Evolutionary conservation across 371 early-diverging fungal species (phyloP), one percentile per base, ranked within the genome.

Genomic region (Smittium mucronatum): DNA sequence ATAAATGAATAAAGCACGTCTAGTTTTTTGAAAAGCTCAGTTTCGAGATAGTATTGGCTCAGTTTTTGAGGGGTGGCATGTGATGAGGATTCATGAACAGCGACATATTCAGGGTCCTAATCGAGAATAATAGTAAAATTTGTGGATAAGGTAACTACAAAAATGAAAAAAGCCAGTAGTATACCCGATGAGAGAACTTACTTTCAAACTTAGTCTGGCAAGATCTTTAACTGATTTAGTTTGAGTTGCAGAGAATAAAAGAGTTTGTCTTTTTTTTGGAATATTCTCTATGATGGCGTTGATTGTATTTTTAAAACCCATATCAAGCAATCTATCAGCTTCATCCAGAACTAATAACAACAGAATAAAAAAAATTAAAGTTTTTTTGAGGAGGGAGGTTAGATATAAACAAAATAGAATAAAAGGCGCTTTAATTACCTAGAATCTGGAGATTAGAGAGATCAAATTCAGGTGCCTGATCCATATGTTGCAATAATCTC

Each of bases 401-500:
- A 47, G 21, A 47, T 11, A 47, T 47, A 47, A 47, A 47, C 5
- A 47, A 47, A 47, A 47, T 11, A 47, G 5, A 47, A 47, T 11
- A 47, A 21, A 11, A 47, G 47, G 47, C 5, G 21, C 5, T 47
- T 47, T 11, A 47, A 47, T 11, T 47, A 67, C 67, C 67, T 67
- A 97, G 79, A 30, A 93, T 72, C 78, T 94, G 88, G 69, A 97
- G 71, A 72, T 91, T 85, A 69, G 87, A 86, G 75, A 91, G 91
- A 70, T 85, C 87, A 71, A 95, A 95, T 31, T 91, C 91, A 30
- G 87, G 88, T 1, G 96, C 94, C 76, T 95, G 89, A 81, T 95
- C 93, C 93, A 97, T 94, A 73, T 98, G 95, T 77, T 99, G 97
- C 74, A 98, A 81, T 72, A 99, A 80, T 69, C 99, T 89, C 1